phyloP scores from a whole-genome alignment of 768 basidiomycete genomes.

The Lactifluus subvellereus region DNA sequence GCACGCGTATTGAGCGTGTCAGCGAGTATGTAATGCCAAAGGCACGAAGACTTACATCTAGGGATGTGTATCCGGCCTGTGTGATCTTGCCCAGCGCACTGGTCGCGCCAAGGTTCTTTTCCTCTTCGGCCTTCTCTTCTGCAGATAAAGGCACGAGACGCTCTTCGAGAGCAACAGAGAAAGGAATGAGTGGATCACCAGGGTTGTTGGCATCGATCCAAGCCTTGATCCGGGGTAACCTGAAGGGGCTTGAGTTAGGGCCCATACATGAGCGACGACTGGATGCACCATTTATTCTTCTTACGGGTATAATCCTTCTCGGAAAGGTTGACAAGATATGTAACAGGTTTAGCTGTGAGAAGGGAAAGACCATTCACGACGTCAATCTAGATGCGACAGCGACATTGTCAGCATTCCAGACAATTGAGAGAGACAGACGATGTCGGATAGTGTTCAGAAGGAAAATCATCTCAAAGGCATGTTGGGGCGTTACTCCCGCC shows the following conservation, averaged over 20 bases:
- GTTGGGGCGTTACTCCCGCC: constrained; percentile 86
- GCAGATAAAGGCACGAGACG: constrained; percentile 58
- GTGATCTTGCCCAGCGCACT: constrained; percentile 90
- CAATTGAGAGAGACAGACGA: not conserved
- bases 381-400: constrained; percentile 56
- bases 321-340: constrained; percentile 95
- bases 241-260: constrained; percentile 27
- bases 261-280: not conserved
- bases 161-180: constrained; percentile 94
- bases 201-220: constrained; percentile 98
- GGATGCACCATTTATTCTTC: constrained; percentile 91
- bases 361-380: constrained; percentile 85
- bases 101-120: constrained; percentile 65
- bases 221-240: constrained; percentile 92
- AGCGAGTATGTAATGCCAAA: not conserved
- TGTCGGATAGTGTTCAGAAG: constrained; percentile 16
- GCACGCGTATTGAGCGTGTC: not conserved
- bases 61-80: constrained; percentile 82
- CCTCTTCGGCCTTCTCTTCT: constrained; percentile 66
- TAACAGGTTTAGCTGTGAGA: constrained; percentile 94
- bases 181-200: constrained; percentile 93
- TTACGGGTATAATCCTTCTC: constrained; percentile 93
- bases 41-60: constrained; percentile 53
- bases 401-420: not conserved
- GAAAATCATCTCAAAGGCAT: constrained; percentile 56